Conservation (phyloP, 2,329 filamentous ascomycete species). For the Aureobasidium subglaciale region DNA sequence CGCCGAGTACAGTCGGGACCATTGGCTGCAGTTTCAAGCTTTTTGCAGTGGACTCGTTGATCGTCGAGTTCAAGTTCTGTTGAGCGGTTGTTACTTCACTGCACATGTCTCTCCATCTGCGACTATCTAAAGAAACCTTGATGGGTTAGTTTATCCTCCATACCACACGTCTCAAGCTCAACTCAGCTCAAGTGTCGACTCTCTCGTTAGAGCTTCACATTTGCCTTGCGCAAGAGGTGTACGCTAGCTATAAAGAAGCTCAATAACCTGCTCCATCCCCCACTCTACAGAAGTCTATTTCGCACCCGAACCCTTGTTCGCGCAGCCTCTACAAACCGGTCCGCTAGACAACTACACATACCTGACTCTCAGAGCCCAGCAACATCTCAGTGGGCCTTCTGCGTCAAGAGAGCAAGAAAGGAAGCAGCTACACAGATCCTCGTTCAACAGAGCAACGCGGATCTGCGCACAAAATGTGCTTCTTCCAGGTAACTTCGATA, state of each 20-base stretch:
- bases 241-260: not conserved
- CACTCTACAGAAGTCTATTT: not conserved
- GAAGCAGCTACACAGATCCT: too few relatives aligned
- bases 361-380: not conserved
- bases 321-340: too few relatives aligned
- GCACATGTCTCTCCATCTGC: not conserved
- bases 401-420: not conserved
- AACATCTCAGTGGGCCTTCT: not conserved
- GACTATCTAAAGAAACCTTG: not conserved
- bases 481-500: not conserved
- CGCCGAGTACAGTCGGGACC: too few relatives aligned
- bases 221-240: not conserved
- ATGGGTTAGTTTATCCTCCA: not conserved
- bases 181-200: not conserved
- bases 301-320: too few relatives aligned
- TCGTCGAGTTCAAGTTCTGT: not conserved
- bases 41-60: not conserved
- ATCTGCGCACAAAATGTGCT: not conserved
- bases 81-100: not conserved
- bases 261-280: not conserved
- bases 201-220: not conserved
- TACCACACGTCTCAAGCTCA: not conserved
- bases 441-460: too few relatives aligned
- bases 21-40: not conserved
- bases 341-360: too few relatives aligned